A percentile compares a stretch with the other conserved stretches of the same genome.
These are phyloP conservation scores for Avicennia marina DNA, from an alignment of 257 asterid species.

Conservation along the genomic window DNA sequence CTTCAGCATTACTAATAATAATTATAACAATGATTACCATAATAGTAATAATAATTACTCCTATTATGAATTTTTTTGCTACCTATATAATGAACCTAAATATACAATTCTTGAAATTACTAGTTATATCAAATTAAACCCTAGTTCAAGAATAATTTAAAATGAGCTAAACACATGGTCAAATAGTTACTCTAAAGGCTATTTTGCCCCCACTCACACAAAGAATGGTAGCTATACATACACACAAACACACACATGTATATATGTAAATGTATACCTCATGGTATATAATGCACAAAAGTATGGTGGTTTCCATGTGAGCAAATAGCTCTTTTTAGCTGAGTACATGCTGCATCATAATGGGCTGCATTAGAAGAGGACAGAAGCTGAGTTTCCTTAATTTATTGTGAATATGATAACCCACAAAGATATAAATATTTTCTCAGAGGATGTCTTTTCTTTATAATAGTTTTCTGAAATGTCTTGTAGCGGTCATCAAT, in stretches of 20 bases:
- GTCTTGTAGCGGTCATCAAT: conserved; percentile 12
- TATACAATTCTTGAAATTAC: neutral
- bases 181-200: too few species aligned
- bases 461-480: conserved; percentile 33
- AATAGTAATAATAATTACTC: too few species aligned
- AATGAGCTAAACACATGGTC: conserved; percentile 7
- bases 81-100: neutral
- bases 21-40: too few species aligned
- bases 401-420: conserved; percentile 28
- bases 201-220: neutral
- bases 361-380: conserved; percentile 33
- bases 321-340: conserved; percentile 29
- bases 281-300: conserved; percentile 9
- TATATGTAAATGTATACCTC: too few species aligned
- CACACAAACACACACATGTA: too few species aligned
- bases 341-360: conserved; percentile 27
- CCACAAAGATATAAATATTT: too few species aligned
- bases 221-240: neutral
- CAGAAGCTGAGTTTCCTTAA: conserved; percentile 31
- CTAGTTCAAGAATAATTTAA: neutral
- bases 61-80: too few species aligned
- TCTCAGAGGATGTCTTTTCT: conserved; percentile 32
- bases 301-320: conserved; percentile 39
- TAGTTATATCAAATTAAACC: neutral
- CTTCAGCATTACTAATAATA: too few species aligned